These are phyloP conservation scores for Aspergillus avenaceus DNA, from an alignment of 495 filamentous ascomycete genomes.

Conservation along the genomic window DNA sequence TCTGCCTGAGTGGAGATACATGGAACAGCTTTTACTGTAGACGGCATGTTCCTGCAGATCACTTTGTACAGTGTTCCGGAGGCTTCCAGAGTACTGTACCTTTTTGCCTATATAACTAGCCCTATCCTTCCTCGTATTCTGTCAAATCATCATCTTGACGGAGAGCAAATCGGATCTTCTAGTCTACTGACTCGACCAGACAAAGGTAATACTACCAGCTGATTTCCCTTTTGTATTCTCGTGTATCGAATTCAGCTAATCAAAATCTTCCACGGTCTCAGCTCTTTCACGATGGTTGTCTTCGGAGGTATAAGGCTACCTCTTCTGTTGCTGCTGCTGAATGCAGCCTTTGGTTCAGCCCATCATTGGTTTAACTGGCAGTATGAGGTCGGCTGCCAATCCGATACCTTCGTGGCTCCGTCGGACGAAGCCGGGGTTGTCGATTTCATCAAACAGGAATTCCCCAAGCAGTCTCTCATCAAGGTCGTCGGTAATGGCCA, in stretches of 20 bases:
- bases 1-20: background rate
- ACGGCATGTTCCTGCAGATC: background rate
- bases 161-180: background rate
- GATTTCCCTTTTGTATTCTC: background rate
- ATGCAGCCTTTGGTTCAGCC: constrained; percentile 6
- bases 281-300: background rate
- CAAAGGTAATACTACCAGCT: background rate
- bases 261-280: background rate
- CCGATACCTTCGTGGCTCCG: constrained; percentile 11
- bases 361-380: constrained; percentile 23
- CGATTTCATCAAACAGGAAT: constrained; percentile 14
- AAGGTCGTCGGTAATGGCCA: constrained; percentile 21
- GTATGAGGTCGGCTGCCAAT: constrained; percentile 17
- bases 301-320: background rate
- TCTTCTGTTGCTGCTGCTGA: constrained; percentile 4
- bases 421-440: constrained; percentile 4
- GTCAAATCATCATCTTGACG: background rate
- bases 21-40: background rate
- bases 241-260: background rate
- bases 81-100: background rate
- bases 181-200: background rate
- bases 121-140: background rate
- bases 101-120: background rate
- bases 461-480: constrained; percentile 8
- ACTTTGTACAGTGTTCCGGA: background rate